Evolutionary conservation across 2,329 filamentous ascomycete species (phyloP).

Genomic region (Neonectria neomacrospora): DNA sequence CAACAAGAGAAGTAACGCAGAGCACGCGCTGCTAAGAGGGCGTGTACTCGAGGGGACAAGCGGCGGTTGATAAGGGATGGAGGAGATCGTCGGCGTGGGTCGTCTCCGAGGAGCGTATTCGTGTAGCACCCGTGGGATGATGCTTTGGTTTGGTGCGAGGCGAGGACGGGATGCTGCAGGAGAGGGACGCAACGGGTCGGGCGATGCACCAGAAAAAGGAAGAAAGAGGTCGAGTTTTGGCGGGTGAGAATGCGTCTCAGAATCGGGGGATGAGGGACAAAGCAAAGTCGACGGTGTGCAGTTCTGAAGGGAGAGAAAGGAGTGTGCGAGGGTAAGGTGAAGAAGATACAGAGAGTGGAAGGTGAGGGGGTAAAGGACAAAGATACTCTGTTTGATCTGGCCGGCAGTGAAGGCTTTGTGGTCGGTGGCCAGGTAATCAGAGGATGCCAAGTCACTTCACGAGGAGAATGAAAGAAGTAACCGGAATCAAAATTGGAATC

Average conservation of each 20-base stretch:
- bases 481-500: slow-evolving; percentile 13
- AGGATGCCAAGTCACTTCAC: slow-evolving; percentile 28
- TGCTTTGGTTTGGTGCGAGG: slow-evolving; percentile 43
- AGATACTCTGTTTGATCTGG: slow-evolving; percentile 28
- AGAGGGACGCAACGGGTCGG: slow-evolving; percentile 33
- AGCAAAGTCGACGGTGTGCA: slow-evolving; percentile 34
- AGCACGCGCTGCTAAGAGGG: slow-evolving; percentile 12
- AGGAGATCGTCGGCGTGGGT: slow-evolving; percentile 16
- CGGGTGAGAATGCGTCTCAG: slow-evolving; percentile 41
- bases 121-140: slow-evolving; percentile 33
- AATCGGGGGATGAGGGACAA: slow-evolving; percentile 38
- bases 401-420: slow-evolving; percentile 33
- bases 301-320: slow-evolving; percentile 41
- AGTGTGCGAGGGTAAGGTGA: slow-evolving; percentile 5
- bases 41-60: slow-evolving; percentile 29
- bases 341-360: slow-evolving; percentile 20
- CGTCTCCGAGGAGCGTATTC: slow-evolving; percentile 29
- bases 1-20: slow-evolving; percentile 21
- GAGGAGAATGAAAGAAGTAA: slow-evolving; percentile 15
- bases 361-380: slow-evolving; percentile 18
- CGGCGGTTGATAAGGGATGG: slow-evolving; percentile 1
- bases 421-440: slow-evolving; percentile 11
- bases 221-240: slow-evolving; percentile 33
- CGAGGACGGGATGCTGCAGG: slow-evolving; percentile 42
- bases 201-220: slow-evolving; percentile 34